Conservation (phyloP, 148 eudicot genomes). For the Vaccinium darrowii region DNA sequence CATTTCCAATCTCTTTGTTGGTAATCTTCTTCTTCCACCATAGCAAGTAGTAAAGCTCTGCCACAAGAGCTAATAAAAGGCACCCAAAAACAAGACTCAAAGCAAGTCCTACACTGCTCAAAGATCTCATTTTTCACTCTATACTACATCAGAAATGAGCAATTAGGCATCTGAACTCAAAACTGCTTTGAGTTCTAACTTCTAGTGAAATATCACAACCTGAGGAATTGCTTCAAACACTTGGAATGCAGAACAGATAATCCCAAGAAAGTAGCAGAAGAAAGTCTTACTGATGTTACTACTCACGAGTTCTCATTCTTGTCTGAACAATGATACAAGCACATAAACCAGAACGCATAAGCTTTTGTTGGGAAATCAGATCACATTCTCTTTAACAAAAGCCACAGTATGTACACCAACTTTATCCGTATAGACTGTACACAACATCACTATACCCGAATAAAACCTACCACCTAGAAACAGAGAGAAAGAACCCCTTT, state of each 20-base stretch:
- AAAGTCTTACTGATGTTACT: neutral
- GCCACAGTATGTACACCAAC: conserved; percentile 10
- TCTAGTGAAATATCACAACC: neutral
- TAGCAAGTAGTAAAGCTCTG: conserved; percentile 72
- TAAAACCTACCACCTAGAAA: neutral
- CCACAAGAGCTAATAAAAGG: conserved; percentile 56
- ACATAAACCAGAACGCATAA: conserved; percentile 6
- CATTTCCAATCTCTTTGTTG: conserved; percentile 39
- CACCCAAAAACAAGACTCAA: conserved; percentile 67
- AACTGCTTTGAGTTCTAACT: neutral
- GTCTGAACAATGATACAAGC: conserved; percentile 1
- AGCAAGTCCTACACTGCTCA: conserved; percentile 63
- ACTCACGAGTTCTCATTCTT: conserved; percentile 2
- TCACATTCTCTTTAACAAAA: conserved; percentile 15
- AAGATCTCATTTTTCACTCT: conserved; percentile 50
- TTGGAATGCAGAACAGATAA: conserved; percentile 6
- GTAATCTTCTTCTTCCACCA: conserved; percentile 73
- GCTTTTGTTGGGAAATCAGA: conserved; percentile 15
- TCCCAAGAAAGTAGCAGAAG: neutral
- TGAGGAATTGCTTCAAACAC: neutral
- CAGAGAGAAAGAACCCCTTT: neutral
- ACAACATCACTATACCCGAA: neutral
- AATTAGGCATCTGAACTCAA: neutral
- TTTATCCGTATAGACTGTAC: neutral
- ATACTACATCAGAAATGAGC: neutral